These are phyloP conservation scores for Pterulicium gracile DNA, from an alignment of 1,284 basidiomycete genomes.

Conservation along the genomic window DNA sequence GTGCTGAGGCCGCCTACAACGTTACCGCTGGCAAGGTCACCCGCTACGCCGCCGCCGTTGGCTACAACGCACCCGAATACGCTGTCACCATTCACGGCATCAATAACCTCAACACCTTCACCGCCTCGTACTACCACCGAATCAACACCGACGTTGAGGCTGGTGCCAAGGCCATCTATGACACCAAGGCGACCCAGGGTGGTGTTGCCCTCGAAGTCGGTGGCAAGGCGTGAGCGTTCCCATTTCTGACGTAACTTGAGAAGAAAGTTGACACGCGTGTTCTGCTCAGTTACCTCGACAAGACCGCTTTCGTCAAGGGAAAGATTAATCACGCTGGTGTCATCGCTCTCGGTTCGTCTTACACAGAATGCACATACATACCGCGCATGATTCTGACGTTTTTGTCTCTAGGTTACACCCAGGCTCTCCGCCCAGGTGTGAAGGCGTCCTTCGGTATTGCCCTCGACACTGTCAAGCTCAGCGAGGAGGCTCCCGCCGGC, in stretches of 20 bases:
- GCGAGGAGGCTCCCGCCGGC: slow-evolving; percentile 50
- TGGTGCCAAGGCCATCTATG: slow-evolving; percentile 95
- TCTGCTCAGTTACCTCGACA: slow-evolving; percentile 63
- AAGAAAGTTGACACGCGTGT: slow-evolving; percentile 3
- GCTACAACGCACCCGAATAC: slow-evolving; percentile 96
- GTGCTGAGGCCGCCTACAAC: slow-evolving; percentile 95
- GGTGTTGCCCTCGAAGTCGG: slow-evolving; percentile 94
- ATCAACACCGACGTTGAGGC: slow-evolving; percentile 94
- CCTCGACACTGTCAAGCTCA: slow-evolving; percentile 83
- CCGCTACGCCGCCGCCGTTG: slow-evolving; percentile 87
- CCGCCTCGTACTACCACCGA: slow-evolving; percentile 98
- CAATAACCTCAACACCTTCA: slow-evolving; percentile 90
- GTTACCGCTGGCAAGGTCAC: slow-evolving; percentile 89
- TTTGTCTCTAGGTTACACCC: slow-evolving; percentile 63
- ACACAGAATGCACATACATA: too few relatives aligned
- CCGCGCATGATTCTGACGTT: slow-evolving; percentile 8
- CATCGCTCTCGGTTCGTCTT: slow-evolving; percentile 60
- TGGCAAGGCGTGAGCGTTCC: slow-evolving; percentile 72
- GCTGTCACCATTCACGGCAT: slow-evolving; percentile 92
- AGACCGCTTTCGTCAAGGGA: slow-evolving; percentile 90
- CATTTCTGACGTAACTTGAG: neutral
- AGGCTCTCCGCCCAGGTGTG: slow-evolving; percentile 90
- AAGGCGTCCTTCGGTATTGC: slow-evolving; percentile 91
- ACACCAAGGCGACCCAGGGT: slow-evolving; percentile 83
- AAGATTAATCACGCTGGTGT: slow-evolving; percentile 98